Percentiles rank a stretch among this genome's conserved stretches.
These are phyloP conservation scores for Dipteronia sinensis DNA, from an alignment of 345 rosid genomes.

Conservation along the genomic window DNA sequence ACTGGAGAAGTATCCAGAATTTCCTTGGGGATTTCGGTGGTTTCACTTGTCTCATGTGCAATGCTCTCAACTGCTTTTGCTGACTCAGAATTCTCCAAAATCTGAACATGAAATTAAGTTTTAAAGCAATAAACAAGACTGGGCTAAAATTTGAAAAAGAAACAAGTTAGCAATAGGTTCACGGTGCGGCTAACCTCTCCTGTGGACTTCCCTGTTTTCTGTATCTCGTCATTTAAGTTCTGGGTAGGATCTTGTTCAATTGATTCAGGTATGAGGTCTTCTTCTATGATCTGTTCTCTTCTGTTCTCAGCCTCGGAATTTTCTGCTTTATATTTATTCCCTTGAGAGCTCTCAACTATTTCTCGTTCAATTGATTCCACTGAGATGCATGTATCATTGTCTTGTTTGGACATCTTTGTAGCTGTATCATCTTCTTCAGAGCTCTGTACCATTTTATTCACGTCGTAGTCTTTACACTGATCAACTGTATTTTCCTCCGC, in stretches of 20 bases:
- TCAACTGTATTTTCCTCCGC: slow-evolving; percentile 13
- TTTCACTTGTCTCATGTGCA: slow-evolving; percentile 17
- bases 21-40: slow-evolving; percentile 12
- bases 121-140: slow-evolving; percentile 8
- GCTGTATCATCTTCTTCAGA: slow-evolving; percentile 2
- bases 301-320: slow-evolving; percentile 12
- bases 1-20: background rate
- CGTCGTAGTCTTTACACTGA: slow-evolving; percentile 3
- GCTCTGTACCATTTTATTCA: slow-evolving; percentile 3
- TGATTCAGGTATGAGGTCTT: slow-evolving; percentile 13
- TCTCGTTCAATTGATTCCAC: slow-evolving; percentile 18
- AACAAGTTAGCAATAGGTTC: background rate
- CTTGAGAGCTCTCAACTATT: slow-evolving; percentile 2
- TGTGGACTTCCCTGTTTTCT: slow-evolving; percentile 2
- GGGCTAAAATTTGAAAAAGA: background rate
- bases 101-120: slow-evolving; percentile 17
- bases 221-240: slow-evolving; percentile 10
- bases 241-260: slow-evolving; percentile 8
- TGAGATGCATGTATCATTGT: background rate
- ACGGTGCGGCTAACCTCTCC: slow-evolving; percentile 20
- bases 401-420: slow-evolving; percentile 8
- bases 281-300: slow-evolving; percentile 15
- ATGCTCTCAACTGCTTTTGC: slow-evolving; percentile 14
- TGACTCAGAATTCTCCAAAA: slow-evolving; percentile 10
- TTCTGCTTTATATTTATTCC: slow-evolving; percentile 2